phyloP scores from a whole-genome alignment of 163 green algal species.

The Scenedesmus sp. region DNA sequence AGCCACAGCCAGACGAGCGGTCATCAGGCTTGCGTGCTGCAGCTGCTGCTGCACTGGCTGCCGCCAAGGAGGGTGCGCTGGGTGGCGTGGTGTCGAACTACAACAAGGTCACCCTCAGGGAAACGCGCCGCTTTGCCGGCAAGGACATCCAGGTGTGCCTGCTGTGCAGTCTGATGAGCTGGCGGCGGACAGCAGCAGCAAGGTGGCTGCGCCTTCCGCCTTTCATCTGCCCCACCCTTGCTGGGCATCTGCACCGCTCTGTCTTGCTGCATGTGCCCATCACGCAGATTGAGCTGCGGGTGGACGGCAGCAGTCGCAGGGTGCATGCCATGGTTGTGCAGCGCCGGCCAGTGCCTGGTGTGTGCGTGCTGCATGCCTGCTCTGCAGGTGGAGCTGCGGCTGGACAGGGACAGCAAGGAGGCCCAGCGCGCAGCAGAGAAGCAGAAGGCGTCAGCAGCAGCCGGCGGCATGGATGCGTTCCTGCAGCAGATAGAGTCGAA shows the following conservation, averaged over 20 bases:
- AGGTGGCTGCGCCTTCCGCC: neutral
- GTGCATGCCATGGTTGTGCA: neutral
- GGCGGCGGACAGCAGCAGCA: neutral
- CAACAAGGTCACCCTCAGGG: constrained; percentile 69
- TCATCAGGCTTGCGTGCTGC: neutral
- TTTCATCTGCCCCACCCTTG: no score
- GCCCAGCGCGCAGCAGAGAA: constrained; percentile 60
- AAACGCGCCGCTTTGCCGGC: constrained; percentile 87
- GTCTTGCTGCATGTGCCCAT: no score
- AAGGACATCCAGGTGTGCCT: constrained; percentile 81
- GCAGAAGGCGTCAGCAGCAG: constrained; percentile 39
- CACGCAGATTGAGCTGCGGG: no score
- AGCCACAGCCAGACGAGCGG: neutral
- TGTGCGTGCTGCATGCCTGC: no score
- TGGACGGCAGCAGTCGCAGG: no score
- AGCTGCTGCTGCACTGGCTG: constrained; percentile 50
- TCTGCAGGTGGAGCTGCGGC: constrained; percentile 64
- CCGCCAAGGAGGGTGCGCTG: constrained; percentile 53
- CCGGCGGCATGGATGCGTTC: constrained; percentile 82
- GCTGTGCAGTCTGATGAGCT: neutral
- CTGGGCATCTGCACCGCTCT: no score
- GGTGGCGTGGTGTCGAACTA: constrained; percentile 51
- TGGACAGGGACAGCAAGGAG: constrained; percentile 76
- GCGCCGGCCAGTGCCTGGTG: neutral
- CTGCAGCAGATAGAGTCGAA: constrained; percentile 81